Evolutionary conservation across 176 grass and related monocot species (phyloP).

Genomic region (Panicum miliaceum): DNA sequence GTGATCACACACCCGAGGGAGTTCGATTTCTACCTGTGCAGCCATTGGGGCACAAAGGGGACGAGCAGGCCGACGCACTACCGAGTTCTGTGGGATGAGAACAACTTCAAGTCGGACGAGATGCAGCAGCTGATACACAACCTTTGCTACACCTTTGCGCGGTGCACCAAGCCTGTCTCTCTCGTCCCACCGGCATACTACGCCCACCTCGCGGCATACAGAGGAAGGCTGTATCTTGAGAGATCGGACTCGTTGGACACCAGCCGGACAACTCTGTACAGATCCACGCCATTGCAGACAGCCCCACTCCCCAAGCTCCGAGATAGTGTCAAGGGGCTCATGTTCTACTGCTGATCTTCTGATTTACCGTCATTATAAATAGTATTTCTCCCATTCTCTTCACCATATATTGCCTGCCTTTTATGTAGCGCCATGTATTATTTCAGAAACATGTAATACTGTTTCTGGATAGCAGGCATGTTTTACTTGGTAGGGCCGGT

Average conservation of each 20-base stretch:
- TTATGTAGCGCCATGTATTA: conserved; percentile 23
- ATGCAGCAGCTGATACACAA: conserved; percentile 84
- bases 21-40: conserved; percentile 92
- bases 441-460: conserved; percentile 52
- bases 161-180: conserved; percentile 88
- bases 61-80: conserved; percentile 91
- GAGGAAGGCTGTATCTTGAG: conserved; percentile 90
- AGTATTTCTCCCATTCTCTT: neutral
- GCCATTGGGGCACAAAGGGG: conserved; percentile 92
- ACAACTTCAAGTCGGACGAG: conserved; percentile 79
- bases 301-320: conserved; percentile 78
- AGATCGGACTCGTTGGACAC: conserved; percentile 54
- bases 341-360: conserved; percentile 88
- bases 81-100: conserved; percentile 86
- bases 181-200: conserved; percentile 90
- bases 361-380: neutral
- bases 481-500: conserved; percentile 27
- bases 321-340: conserved; percentile 86
- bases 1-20: conserved; percentile 95
- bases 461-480: conserved; percentile 28
- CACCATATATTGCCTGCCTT: neutral
- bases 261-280: conserved; percentile 53
- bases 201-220: conserved; percentile 87
- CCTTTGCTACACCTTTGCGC: conserved; percentile 91
- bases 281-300: conserved; percentile 62